Conservation (phyloP, 179 eudicot species). For the Camellia oleifera region DNA sequence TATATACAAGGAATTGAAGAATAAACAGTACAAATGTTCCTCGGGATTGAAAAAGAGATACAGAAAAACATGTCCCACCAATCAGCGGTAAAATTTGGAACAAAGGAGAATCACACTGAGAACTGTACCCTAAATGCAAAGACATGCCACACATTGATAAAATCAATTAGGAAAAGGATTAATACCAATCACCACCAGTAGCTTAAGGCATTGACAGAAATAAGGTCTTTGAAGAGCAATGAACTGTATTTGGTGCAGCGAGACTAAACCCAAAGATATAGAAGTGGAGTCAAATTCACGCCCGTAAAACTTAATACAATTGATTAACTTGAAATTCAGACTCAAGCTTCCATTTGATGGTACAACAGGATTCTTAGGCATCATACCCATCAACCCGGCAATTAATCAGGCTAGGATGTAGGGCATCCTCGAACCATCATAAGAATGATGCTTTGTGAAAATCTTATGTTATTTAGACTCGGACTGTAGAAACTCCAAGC, state of each 20-base stretch:
- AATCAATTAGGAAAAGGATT: not conserved
- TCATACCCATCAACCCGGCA: not conserved
- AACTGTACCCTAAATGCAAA: not conserved
- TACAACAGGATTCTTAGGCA: not conserved
- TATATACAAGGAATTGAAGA: slow-evolving; percentile 3
- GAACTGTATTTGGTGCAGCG: too few species aligned
- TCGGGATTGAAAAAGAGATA: slow-evolving; percentile 1
- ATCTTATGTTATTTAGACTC: too few species aligned
- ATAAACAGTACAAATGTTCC: not conserved
- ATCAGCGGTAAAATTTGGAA: slow-evolving; percentile 4
- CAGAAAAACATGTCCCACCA: slow-evolving; percentile 5
- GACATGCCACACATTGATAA: not conserved
- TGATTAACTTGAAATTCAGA: too few species aligned
- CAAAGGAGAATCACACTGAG: not conserved
- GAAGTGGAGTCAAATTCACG: too few species aligned
- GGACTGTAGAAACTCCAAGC: not conserved
- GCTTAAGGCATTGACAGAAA: too few species aligned
- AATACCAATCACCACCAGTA: not conserved
- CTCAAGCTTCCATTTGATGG: too few species aligned
- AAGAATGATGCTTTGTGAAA: not conserved
- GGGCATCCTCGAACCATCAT: not conserved
- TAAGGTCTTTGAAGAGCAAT: too few species aligned
- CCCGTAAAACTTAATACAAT: too few species aligned
- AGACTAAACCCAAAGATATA: too few species aligned
- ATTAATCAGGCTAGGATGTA: not conserved